These are phyloP conservation scores for Lasiosphaeria miniovina DNA, from an alignment of 495 filamentous ascomycete species.

Conservation along the genomic window DNA sequence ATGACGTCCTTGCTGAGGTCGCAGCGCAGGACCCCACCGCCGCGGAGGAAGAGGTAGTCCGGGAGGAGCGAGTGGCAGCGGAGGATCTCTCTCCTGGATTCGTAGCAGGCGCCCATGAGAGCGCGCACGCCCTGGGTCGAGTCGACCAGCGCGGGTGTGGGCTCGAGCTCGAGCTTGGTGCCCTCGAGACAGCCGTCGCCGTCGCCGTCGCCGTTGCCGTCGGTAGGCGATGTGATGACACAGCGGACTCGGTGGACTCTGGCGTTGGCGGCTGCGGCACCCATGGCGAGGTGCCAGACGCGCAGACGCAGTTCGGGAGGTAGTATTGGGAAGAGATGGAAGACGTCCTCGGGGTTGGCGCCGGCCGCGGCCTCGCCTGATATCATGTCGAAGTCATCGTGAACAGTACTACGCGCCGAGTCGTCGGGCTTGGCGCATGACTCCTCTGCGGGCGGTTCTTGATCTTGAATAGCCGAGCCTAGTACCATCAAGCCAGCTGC, in stretches of 20 bases:
- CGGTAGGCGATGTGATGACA: neutral
- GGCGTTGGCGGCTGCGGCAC: neutral
- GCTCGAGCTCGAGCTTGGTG: slow-evolving; percentile 5
- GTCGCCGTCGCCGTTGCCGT: neutral
- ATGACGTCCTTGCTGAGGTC: slow-evolving; percentile 8
- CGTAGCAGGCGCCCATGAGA: slow-evolving; percentile 7
- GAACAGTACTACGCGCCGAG: neutral
- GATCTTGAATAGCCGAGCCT: too few species aligned
- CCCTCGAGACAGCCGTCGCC: neutral
- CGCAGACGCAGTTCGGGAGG: neutral
- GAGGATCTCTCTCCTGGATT: slow-evolving; percentile 5
- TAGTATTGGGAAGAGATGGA: neutral
- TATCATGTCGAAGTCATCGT: neutral
- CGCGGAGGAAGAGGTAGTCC: slow-evolving; percentile 4
- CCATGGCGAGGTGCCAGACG: neutral
- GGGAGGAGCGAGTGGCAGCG: neutral
- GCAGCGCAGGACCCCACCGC: slow-evolving; percentile 10
- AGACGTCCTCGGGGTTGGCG: neutral
- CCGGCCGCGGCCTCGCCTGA: neutral
- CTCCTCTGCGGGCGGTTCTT: too few species aligned
- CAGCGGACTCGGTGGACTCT: slow-evolving; percentile 1
- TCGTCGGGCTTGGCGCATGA: too few species aligned
- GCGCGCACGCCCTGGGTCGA: slow-evolving; percentile 3
- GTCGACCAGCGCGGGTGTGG: slow-evolving; percentile 5
- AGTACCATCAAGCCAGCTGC: too few species aligned